These are phyloP conservation scores for Chalciporus pseudorubinellus DNA, from an alignment of 768 basidiomycete genomes.

Conservation along the genomic window DNA sequence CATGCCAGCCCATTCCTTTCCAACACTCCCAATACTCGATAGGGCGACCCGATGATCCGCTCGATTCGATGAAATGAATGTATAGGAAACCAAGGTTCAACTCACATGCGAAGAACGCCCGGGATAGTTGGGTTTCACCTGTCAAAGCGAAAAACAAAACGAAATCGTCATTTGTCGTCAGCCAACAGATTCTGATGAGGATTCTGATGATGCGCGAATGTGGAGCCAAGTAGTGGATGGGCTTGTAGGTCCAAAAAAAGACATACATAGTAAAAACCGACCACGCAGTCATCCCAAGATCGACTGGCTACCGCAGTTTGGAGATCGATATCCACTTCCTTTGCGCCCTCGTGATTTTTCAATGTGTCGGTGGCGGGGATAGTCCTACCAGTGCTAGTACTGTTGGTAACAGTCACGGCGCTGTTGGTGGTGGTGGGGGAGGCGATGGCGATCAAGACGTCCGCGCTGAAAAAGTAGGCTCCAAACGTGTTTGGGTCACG, in stretches of 20 bases:
- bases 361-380: background rate
- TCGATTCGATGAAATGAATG: background rate
- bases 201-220: too few relatives aligned
- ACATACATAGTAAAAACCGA: conserved; percentile 77
- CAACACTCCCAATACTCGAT: background rate
- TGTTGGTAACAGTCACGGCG: background rate
- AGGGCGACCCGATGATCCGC: background rate
- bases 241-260: background rate
- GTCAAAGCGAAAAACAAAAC: background rate
- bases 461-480: conserved; percentile 74
- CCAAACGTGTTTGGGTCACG: conserved; percentile 56
- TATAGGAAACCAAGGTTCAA: conserved; percentile 23
- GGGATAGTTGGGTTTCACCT: conserved; percentile 89
- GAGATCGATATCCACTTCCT: conserved; percentile 31
- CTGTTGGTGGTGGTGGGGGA: background rate
- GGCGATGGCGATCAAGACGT: conserved; percentile 61
- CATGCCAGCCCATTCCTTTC: too few relatives aligned
- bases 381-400: background rate
- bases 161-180: background rate
- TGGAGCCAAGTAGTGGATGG: background rate
- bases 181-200: too few relatives aligned
- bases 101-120: conserved; percentile 87
- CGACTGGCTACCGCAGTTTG: conserved; percentile 47
- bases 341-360: conserved; percentile 10
- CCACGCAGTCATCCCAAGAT: conserved; percentile 66